phyloP scores from a whole-genome alignment of 2,329 filamentous ascomycete species.

The Venturia nashicola region DNA sequence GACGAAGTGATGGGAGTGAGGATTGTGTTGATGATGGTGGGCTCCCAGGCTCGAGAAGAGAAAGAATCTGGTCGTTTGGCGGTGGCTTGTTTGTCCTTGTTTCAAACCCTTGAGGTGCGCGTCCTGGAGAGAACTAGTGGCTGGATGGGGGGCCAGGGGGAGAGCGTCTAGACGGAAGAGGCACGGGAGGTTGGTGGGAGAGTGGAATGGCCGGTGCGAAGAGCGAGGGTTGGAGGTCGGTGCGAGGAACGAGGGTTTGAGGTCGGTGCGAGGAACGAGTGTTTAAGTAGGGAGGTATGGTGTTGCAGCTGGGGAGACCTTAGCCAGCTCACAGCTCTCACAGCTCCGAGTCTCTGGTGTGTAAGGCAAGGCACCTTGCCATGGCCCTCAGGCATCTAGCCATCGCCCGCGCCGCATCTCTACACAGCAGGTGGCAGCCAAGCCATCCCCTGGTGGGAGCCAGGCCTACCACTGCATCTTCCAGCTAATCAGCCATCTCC shows the following conservation, averaged over 20 bases:
- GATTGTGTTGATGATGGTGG: not conserved
- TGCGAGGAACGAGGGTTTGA: too few species aligned
- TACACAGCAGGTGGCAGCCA: not conserved
- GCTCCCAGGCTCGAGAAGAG: not conserved
- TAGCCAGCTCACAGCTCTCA: not conserved
- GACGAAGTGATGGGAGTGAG: not conserved
- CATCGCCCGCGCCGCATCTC: too few species aligned
- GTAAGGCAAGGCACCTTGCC: too few species aligned
- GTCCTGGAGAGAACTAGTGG: not conserved
- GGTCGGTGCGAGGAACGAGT: not conserved
- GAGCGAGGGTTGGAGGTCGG: not conserved
- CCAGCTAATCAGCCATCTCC: not conserved
- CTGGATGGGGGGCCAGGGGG: not conserved
- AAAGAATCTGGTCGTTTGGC: not conserved
- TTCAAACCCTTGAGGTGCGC: not conserved
- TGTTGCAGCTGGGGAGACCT: not conserved
- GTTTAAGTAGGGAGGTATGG: not conserved
- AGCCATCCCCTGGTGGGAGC: not conserved
- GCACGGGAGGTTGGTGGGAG: not conserved
- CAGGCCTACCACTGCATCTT: too few species aligned
- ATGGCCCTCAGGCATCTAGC: too few species aligned
- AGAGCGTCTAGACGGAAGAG: not conserved
- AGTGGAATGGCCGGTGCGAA: not conserved
- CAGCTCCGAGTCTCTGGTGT: too few species aligned
- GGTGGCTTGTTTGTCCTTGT: not conserved